Conservation (phyloP, 805 yeast species). For the Wickerhamiella hasegawae region DNA sequence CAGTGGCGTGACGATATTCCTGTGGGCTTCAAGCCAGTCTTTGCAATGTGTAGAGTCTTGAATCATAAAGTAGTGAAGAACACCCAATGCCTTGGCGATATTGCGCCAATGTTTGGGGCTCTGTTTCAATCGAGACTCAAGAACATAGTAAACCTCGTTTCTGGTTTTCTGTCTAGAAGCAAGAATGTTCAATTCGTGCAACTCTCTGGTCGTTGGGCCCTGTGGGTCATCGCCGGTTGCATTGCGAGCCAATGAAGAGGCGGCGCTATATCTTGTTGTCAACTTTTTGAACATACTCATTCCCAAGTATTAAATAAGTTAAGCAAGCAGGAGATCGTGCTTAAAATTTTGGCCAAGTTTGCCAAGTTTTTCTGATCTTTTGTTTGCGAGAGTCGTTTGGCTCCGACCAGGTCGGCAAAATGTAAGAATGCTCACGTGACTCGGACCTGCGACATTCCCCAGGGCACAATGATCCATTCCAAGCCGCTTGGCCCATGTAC, state of each 20-base stretch:
- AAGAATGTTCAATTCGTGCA: slow-evolving; percentile 11
- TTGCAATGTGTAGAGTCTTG: slow-evolving; percentile 13
- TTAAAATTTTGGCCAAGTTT: too few species aligned
- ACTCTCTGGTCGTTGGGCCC: slow-evolving; percentile 14
- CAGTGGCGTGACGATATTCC: slow-evolving; percentile 6
- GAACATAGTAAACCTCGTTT: slow-evolving; percentile 10
- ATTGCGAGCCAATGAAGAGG: slow-evolving; percentile 10
- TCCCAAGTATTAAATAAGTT: too few species aligned
- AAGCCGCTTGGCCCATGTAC: too few species aligned
- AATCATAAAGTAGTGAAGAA: slow-evolving; percentile 13
- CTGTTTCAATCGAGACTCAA: slow-evolving; percentile 12
- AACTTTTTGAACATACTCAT: neutral
- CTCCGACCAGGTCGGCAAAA: too few species aligned
- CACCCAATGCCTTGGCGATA: slow-evolving; percentile 15
- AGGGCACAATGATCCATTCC: too few species aligned
- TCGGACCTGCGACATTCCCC: too few species aligned
- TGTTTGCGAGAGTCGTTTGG: too few species aligned
- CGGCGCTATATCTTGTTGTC: slow-evolving; percentile 5
- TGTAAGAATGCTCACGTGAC: too few species aligned
- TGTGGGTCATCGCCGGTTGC: slow-evolving; percentile 13
- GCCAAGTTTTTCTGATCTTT: too few species aligned
- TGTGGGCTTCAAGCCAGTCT: slow-evolving; percentile 10
- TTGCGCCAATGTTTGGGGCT: slow-evolving; percentile 16
- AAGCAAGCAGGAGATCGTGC: too few species aligned
- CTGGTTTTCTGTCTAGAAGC: slow-evolving; percentile 9